Evolutionary conservation across 2,329 filamentous ascomycete genomes (phyloP).

Genomic region (Scedosporium minutisporum): DNA sequence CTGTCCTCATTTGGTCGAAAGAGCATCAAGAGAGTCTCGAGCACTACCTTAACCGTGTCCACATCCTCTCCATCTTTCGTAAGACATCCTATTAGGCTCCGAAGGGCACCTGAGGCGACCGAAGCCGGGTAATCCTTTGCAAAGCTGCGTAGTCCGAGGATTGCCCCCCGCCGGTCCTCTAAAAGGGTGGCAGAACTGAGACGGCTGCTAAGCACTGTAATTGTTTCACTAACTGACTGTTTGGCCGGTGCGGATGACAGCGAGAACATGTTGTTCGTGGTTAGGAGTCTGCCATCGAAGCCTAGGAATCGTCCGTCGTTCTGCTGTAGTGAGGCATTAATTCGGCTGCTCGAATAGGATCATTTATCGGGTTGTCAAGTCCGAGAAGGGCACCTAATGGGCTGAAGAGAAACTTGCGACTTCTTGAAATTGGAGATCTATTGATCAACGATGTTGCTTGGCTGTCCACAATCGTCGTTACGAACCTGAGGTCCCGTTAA

Average conservation of each 20-base stretch:
- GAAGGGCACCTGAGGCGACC: conserved; percentile 84
- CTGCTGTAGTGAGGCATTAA: background rate
- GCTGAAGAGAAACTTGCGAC: too few species aligned
- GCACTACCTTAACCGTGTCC: conserved; percentile 87
- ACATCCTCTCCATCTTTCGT: conserved; percentile 87
- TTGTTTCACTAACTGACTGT: conserved; percentile 92
- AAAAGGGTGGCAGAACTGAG: conserved; percentile 83
- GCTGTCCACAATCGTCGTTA: too few species aligned
- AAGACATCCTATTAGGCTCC: conserved; percentile 76
- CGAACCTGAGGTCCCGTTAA: too few species aligned
- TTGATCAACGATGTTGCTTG: too few species aligned
- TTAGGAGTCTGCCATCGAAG: background rate
- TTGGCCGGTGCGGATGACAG: conserved; percentile 72
- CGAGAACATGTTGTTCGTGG: conserved; percentile 43
- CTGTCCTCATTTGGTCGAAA: conserved; percentile 66
- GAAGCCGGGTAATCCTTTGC: conserved; percentile 94
- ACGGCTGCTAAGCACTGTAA: conserved; percentile 78
- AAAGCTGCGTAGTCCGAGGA: conserved; percentile 87
- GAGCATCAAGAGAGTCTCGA: conserved; percentile 92
- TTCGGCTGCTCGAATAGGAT: background rate
- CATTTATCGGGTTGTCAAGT: background rate
- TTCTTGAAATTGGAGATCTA: too few species aligned
- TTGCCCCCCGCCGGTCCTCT: conserved; percentile 88
- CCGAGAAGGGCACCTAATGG: background rate
- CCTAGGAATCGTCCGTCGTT: background rate